Conservation (phyloP, 164 flowering plant species). For the Sextonia rubra region DNA sequence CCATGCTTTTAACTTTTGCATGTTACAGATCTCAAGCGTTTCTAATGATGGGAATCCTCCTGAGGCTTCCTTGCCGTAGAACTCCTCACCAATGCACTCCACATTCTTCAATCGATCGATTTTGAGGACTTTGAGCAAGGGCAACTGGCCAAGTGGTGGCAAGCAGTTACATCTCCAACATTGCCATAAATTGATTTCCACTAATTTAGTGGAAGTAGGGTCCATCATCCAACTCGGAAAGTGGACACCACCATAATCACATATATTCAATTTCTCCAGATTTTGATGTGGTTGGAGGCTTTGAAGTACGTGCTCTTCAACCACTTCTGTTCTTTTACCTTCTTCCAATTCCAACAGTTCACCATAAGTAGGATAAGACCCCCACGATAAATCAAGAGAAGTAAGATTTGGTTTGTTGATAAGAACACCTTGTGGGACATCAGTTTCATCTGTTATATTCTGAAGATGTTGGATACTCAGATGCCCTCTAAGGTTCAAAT, state of each 20-base stretch:
- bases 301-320: neutral
- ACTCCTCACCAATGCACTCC: neutral
- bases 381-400: too few relatives aligned
- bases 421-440: too few relatives aligned
- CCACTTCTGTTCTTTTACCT: neutral
- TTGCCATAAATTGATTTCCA: neutral
- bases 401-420: too few relatives aligned
- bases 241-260: conserved; percentile 13
- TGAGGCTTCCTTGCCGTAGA: neutral
- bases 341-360: neutral
- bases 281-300: conserved; percentile 20
- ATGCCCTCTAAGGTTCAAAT: too few relatives aligned
- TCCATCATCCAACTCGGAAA: conserved; percentile 22
- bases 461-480: too few relatives aligned
- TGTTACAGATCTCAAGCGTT: neutral
- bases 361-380: too few relatives aligned
- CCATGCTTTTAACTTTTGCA: conserved; percentile 8
- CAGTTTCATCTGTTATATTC: too few relatives aligned
- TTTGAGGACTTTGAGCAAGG: conserved; percentile 4
- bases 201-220: neutral
- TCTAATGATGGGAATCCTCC: conserved; percentile 4
- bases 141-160: conserved; percentile 22
- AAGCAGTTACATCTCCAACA: conserved; percentile 17
- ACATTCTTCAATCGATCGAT: conserved; percentile 5
- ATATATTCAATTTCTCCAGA: conserved; percentile 12